Evolutionary conservation across 176 grass and related monocot species (phyloP).

Genomic region (Bolboschoenus planiculmis): DNA sequence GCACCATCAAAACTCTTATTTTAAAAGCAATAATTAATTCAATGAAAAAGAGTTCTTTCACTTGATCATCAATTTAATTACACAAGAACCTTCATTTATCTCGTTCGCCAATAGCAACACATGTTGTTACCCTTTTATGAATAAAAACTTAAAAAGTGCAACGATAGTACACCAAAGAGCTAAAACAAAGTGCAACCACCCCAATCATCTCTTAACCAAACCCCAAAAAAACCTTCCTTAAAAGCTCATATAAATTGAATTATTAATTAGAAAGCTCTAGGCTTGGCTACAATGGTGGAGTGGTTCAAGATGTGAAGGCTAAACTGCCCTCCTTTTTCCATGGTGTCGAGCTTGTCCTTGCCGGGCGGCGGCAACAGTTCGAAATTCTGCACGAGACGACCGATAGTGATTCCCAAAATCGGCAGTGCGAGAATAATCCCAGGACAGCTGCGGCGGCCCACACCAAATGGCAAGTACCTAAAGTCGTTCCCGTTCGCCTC

Average conservation of each 20-base stretch:
- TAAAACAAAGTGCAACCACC: neutral
- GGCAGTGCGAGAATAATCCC: conserved; percentile 77
- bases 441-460: conserved; percentile 63
- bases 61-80: conserved; percentile 15
- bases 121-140: neutral
- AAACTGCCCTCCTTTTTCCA: conserved; percentile 76
- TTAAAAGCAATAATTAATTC: neutral
- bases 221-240: neutral
- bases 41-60: conserved; percentile 6
- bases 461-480: conserved; percentile 67
- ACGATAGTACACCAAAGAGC: conserved; percentile 2
- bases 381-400: conserved; percentile 71
- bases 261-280: conserved; percentile 35
- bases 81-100: neutral
- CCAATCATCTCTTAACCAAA: neutral
- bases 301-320: conserved; percentile 84
- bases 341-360: conserved; percentile 53
- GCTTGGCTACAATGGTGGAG: conserved; percentile 55
- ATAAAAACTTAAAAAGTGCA: neutral
- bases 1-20: too few relatives aligned
- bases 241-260: neutral
- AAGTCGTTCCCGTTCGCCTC: conserved; percentile 76
- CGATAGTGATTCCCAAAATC: conserved; percentile 75
- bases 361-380: conserved; percentile 51
- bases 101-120: neutral